Percentiles rank a stretch among this genome's conserved stretches.
These are phyloP conservation scores for Diplotaxis tenuifolia DNA, from an alignment of 345 rosid genomes.

Conservation along the genomic window DNA sequence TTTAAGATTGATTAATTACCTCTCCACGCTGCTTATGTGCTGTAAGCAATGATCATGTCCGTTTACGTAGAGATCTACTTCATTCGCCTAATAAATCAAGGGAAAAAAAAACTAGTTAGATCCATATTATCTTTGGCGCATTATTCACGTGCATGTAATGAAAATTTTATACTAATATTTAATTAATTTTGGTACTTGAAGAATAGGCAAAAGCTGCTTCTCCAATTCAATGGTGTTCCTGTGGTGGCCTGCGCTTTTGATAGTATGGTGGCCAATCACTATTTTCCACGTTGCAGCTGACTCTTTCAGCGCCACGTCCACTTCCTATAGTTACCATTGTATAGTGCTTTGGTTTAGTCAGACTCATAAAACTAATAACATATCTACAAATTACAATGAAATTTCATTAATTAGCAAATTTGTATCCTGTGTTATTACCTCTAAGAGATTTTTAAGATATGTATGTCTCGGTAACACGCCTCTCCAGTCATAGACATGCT, in stretches of 20 bases:
- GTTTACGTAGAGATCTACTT: conserved; percentile 67
- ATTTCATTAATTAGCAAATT: too few species aligned
- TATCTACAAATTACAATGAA: too few species aligned
- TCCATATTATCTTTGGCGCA: not conserved
- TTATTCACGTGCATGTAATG: not conserved
- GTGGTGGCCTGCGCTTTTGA: conserved; percentile 64
- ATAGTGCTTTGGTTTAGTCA: not conserved
- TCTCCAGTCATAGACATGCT: conserved; percentile 57
- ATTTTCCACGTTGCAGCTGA: conserved; percentile 67
- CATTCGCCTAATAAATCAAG: conserved; percentile 42
- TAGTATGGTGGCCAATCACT: conserved; percentile 72
- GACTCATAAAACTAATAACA: too few species aligned
- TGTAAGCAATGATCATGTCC: conserved; percentile 85
- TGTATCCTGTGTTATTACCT: too few species aligned
- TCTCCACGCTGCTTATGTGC: conserved; percentile 52
- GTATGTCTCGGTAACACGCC: conserved; percentile 45
- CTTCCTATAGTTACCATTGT: conserved; percentile 16
- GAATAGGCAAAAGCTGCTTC: conserved; percentile 52
- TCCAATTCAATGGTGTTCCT: conserved; percentile 56
- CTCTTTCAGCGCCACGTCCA: conserved; percentile 33
- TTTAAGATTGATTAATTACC: conserved; percentile 38
- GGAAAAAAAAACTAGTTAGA: not conserved
- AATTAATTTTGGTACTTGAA: conserved; percentile 23
- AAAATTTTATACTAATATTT: not conserved
- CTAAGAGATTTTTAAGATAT: conserved; percentile 47